These are phyloP conservation scores for Terfezia boudieri DNA, from an alignment of 495 filamentous ascomycete species.

Conservation along the genomic window DNA sequence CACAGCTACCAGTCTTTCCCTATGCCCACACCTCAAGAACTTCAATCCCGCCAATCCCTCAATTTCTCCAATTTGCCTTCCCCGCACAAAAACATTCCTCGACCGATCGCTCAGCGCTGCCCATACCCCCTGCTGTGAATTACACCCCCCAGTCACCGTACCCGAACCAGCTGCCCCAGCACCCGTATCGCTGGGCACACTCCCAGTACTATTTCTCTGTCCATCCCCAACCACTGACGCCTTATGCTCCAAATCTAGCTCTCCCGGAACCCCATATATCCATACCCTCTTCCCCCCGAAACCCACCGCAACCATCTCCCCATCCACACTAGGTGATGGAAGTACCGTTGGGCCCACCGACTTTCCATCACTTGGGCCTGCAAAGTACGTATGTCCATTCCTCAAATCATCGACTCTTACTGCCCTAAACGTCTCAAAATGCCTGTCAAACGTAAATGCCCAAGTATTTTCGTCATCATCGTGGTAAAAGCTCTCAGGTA, in stretches of 20 bases:
- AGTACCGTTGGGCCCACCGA: slow-evolving; percentile 39
- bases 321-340: slow-evolving; percentile 41
- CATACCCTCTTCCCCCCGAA: slow-evolving; percentile 52
- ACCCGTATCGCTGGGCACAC: slow-evolving; percentile 10
- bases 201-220: slow-evolving; percentile 17
- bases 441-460: slow-evolving; percentile 59
- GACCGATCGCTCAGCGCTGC: slow-evolving; percentile 43
- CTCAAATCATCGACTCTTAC: slow-evolving; percentile 50
- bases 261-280: slow-evolving; percentile 60
- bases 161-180: slow-evolving; percentile 14
- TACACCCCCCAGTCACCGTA: neutral
- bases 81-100: slow-evolving; percentile 39
- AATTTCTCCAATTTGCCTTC: slow-evolving; percentile 33
- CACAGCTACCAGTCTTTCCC: slow-evolving; percentile 45
- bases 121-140: slow-evolving; percentile 25
- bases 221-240: slow-evolving; percentile 7
- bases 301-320: slow-evolving; percentile 54
- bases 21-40: slow-evolving; percentile 33
- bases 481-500: slow-evolving; percentile 31
- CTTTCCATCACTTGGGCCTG: slow-evolving; percentile 33
- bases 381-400: slow-evolving; percentile 62
- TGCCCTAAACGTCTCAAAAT: slow-evolving; percentile 54
- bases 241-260: slow-evolving; percentile 32
- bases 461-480: slow-evolving; percentile 52
- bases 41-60: slow-evolving; percentile 34